Evolutionary conservation across 129 eudicot genomes (phyloP), one percentile per base, ranked within the genome.

Genomic region (Helichrysum umbraculigerum): DNA sequence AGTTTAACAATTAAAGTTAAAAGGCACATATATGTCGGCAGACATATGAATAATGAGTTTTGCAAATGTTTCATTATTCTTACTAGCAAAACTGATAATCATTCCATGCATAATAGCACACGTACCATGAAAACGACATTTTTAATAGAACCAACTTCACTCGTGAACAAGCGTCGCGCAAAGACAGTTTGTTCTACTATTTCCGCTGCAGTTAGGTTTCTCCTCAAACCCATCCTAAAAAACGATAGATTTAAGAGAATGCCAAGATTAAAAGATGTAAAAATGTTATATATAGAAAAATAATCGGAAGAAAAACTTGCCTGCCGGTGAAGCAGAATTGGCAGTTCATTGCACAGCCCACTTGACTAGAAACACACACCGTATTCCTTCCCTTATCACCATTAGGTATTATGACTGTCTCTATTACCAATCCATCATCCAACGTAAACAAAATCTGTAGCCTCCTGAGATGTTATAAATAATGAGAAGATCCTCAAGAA

Each of bases 301-400:
- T 33, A 58, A 56, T 42, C 37, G 11, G 30, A 32, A 52, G 76
- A 74, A 3, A 51, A 72, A 82, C 88, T 75, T 84, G 74, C 99
- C 97, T 94, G 79, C 97, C 96, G 7, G 99, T 94, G 86, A 84
- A 94, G 86, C 97, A 94, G 68, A 94, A 94, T 83, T 94, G 97
- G 81, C 99, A 94, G 78, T 91, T 94, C 99, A 94, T 91, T 14
- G 93, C 99, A 74, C 97, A 94, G 4, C 97, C 97, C 54, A 94
- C 99, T 87, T 94, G 99, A 80, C 99, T 94, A 39, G 97, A 94
- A 84, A 94, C 93, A 76, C 97, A 94, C 6, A 94, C 97, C n/a
- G 98, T 94, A 30, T 79, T 94, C 65, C 98, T 83, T 68, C 96
- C 97, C 71, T 86, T 81, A 22, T 76, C 89, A 56, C 86, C 86